Base-by-base conservation (phyloP, 2,329 filamentous ascomycete genomes). In the Fusarium buharicum region DNA sequence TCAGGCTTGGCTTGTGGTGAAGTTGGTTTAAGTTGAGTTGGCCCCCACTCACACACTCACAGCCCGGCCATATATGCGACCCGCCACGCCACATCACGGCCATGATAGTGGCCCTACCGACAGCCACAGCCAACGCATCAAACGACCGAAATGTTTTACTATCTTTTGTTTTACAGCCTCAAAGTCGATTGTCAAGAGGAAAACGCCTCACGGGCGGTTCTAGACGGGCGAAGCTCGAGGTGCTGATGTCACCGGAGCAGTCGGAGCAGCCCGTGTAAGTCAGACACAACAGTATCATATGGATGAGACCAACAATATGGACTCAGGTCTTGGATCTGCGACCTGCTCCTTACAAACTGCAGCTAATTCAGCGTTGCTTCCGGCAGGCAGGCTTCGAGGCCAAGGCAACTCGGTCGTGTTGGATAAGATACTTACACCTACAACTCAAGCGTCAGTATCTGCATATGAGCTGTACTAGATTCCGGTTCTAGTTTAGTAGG, bases 1-100 rank as follows among this genome's bases (percentile, higher is more conserved):
- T 39, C 8, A 37, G 50, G 27, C 33, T 36, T 44, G 28, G 20
- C 34, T 31, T 56, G 50, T 55, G 49, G 52, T 66, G 61, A 64
- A 53, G 54, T 64, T 67, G 50, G 58, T 61, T 64, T 62, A 70
- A 55, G 56, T 60, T 47, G 38, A 24, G 22, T 8, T 7, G 4
- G 50, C 57, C 56, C 48, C 67, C 66, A 54, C 50, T 56, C 44
- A 30, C 36, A 50, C 51, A 40, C 54, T 55, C 52, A 56, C 57
- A 64, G 59, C 67, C 64, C 44, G 67, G 67, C 69, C 70, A 44
- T 50, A 70, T 70, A 62, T 72, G 64, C 68, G 60, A 70, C 70
- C 70, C 56, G 62, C 60, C 61, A 65, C 53, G 54, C 50, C 56
- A 48, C 47, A 53, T 52, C 46, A 45, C 44, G 50, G 50, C 55